These are phyloP conservation scores for Hansfordia pulvinata DNA, from an alignment of 2,329 filamentous ascomycete genomes.

Conservation along the genomic window DNA sequence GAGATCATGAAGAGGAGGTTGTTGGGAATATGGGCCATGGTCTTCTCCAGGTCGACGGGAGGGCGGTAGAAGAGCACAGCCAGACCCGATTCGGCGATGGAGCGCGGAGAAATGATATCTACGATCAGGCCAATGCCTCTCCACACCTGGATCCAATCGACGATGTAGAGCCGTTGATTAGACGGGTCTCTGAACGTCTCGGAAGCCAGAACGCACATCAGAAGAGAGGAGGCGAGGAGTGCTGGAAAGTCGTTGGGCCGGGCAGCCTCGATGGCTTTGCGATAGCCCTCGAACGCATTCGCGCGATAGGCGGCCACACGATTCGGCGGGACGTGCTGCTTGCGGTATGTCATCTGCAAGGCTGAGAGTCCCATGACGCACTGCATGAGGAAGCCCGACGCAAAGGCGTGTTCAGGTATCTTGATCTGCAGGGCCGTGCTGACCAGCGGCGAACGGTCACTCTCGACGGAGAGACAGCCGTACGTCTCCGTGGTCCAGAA, in stretches of 20 bases:
- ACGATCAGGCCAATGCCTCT: constrained; percentile 36
- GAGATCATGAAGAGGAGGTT: constrained; percentile 35
- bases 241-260: constrained; percentile 31
- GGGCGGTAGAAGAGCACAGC: constrained; percentile 34
- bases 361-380: constrained; percentile 36
- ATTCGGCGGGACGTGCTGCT: too few relatives aligned
- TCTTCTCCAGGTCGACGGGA: constrained; percentile 27
- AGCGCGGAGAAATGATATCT: constrained; percentile 18
- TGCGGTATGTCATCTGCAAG: constrained; percentile 28
- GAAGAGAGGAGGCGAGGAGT: constrained; percentile 35
- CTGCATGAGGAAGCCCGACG: constrained; percentile 40
- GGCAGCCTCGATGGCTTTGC: constrained; percentile 32
- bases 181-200: constrained; percentile 34
- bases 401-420: constrained; percentile 35
- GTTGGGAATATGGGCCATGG: constrained; percentile 27
- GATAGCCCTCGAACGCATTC: constrained; percentile 35
- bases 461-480: constrained; percentile 28
- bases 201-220: constrained; percentile 36
- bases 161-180: constrained; percentile 29
- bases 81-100: constrained; percentile 26
- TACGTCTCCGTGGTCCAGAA: constrained; percentile 35
- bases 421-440: constrained; percentile 29
- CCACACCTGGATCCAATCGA: constrained; percentile 44
- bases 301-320: constrained; percentile 30
- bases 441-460: constrained; percentile 18